Base-by-base conservation (phyloP, 2,329 filamentous ascomycete genomes). In the Trichoderma sp. region DNA sequence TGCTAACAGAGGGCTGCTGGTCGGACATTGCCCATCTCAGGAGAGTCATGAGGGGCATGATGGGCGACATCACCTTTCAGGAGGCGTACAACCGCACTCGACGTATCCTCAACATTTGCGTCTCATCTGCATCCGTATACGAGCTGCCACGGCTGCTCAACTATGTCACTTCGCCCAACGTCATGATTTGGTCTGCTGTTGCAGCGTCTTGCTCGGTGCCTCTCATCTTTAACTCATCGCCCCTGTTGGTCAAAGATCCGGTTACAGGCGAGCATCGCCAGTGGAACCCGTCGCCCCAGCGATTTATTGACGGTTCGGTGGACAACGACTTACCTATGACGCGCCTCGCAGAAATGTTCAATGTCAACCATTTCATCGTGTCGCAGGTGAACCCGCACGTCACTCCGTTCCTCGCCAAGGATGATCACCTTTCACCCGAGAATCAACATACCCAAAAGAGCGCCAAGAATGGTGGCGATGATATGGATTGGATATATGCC, bases 361-460 rank as follows among this genome's bases (percentile, higher is more conserved):
- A 98, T 81, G 95, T 98, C 82, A 98, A 98, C 81, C 96, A 98
- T 82, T 98, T 98, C 81, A 98, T 98, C 79, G 96, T 98, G 21
- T 98, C 95, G 0, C 96, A 98, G 82, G 95, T 98, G 68, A 98
- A 98, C 80, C 96, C 96, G 0, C 96, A 98, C 80, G 94, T 98
- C 9, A 91, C 97, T 0, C 94, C 95, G 0, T 98, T 98, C 80
- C 86, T 98, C 18, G 88, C 90, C 18, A 93, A 92, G 78, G 94
- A 97, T 75, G 93, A 95, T 76, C 88, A 89, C 31, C 83, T 89
- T 1, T 84, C 85, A 7, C 85, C 87, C 3, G 79, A 82, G 0
- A 74, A 78, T 41, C 79, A 79, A 6, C 80, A 82, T 6, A 80
- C 83, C 31, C 76, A 78, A 14, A 72, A 31, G 75, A 79, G 71